Evolutionary conservation across 306 rosid genomes (phyloP).

Genomic region (Alnus rubra): DNA sequence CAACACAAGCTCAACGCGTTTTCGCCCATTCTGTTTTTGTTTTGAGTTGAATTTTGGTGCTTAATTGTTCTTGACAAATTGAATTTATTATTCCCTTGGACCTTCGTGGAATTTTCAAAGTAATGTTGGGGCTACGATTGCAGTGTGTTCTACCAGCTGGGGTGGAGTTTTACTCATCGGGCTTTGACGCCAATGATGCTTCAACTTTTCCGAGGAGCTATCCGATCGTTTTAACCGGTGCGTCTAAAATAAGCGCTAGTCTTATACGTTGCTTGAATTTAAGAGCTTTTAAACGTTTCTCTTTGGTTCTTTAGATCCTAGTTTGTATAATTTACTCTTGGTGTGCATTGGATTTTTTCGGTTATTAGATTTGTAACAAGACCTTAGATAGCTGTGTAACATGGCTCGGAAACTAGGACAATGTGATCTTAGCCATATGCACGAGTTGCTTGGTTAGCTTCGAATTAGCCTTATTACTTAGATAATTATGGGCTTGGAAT

Average conservation of each 20-base stretch:
- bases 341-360: neutral
- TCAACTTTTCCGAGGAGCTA: slow-evolving; percentile 82
- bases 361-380: neutral
- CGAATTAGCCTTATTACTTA: neutral
- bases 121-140: slow-evolving; percentile 16
- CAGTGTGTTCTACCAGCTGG: slow-evolving; percentile 99
- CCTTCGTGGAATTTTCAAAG: neutral
- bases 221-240: slow-evolving; percentile 95
- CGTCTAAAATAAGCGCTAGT: neutral
- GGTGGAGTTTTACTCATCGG: slow-evolving; percentile 68
- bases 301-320: neutral
- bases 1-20: neutral
- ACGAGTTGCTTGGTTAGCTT: neutral
- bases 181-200: slow-evolving; percentile 64
- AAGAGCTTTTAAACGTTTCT: neutral
- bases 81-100: neutral
- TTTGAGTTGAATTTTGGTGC: neutral
- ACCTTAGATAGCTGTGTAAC: neutral
- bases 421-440: neutral
- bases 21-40: neutral
- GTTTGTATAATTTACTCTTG: neutral
- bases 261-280: neutral
- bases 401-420: neutral
- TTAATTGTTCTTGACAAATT: neutral
- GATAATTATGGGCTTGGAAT: neutral